A percentile compares a stretch with the other conserved stretches of the same genome.
These are phyloP conservation scores for Sisymbrium irio DNA, from an alignment of 345 rosid species.

Conservation along the genomic window DNA sequence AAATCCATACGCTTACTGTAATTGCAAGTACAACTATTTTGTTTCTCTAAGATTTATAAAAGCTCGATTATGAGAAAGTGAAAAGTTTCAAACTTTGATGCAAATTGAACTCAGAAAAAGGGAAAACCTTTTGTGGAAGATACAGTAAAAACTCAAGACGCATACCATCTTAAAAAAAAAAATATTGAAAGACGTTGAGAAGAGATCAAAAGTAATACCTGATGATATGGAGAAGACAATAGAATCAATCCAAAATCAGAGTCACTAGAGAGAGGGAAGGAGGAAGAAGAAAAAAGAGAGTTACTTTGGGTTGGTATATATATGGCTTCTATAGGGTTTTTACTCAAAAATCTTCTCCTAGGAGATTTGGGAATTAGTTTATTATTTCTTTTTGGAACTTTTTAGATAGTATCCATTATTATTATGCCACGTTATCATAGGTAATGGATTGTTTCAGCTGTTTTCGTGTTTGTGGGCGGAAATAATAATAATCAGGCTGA, in stretches of 20 bases:
- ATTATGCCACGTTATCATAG: neutral
- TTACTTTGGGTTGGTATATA: neutral
- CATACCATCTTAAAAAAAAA: neutral
- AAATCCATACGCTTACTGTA: no score
- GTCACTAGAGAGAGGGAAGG: neutral
- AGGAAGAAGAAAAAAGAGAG: no score
- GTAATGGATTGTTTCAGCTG: neutral
- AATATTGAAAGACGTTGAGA: neutral
- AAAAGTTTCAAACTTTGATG: neutral
- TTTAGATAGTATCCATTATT: neutral
- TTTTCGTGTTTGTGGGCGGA: no score
- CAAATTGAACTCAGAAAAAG: neutral
- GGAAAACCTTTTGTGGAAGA: neutral
- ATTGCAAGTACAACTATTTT: no score
- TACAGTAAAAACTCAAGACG: neutral
- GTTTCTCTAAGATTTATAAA: constrained; percentile 8
- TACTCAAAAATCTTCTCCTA: neutral
- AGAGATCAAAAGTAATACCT: neutral
- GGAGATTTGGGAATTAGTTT: neutral
- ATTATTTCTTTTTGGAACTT: neutral
- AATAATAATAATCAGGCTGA: neutral
- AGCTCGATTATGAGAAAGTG: neutral
- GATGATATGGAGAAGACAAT: neutral
- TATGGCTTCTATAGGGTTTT: constrained; percentile 30
- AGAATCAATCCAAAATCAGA: neutral